A percentile compares a stretch with the other conserved stretches of the same genome.
Conservation (phyloP, 176 grass and related monocot species). For the Musa schizocarpa region DNA sequence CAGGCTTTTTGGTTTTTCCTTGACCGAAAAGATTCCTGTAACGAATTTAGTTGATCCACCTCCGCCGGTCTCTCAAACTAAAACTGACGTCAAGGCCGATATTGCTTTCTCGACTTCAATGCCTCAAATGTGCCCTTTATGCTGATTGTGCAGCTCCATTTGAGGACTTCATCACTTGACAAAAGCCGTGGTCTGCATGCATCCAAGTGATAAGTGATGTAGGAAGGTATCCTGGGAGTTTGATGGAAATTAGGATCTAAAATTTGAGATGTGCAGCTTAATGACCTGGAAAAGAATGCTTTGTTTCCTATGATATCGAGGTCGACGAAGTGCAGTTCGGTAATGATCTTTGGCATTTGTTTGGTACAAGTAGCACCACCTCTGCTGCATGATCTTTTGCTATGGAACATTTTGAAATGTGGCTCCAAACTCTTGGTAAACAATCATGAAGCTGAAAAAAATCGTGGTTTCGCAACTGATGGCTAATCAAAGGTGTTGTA, state of each 20-base stretch:
- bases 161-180: slow-evolving; percentile 13
- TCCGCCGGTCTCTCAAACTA: not conserved
- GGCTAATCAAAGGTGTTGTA: not conserved
- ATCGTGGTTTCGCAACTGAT: not conserved
- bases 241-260: too few species aligned
- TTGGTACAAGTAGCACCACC: too few species aligned
- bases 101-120: slow-evolving; percentile 4
- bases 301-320: too few species aligned
- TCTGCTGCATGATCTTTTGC: too few species aligned
- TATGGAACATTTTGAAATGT: too few species aligned
- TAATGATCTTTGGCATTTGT: too few species aligned
- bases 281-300: too few species aligned
- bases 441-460: not conserved
- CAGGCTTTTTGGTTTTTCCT: slow-evolving; percentile 60
- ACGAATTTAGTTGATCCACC: slow-evolving; percentile 23
- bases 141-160: slow-evolving; percentile 3
- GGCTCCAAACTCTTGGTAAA: not conserved
- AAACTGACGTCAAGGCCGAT: too few species aligned
- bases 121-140: slow-evolving; percentile 29
- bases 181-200: not conserved
- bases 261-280: too few species aligned
- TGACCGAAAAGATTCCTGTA: slow-evolving; percentile 37
- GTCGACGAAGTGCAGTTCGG: too few species aligned
- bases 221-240: not conserved
- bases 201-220: not conserved